Base-by-base conservation (phyloP, 495 filamentous ascomycete species). In the Rhypophila decipiens region DNA sequence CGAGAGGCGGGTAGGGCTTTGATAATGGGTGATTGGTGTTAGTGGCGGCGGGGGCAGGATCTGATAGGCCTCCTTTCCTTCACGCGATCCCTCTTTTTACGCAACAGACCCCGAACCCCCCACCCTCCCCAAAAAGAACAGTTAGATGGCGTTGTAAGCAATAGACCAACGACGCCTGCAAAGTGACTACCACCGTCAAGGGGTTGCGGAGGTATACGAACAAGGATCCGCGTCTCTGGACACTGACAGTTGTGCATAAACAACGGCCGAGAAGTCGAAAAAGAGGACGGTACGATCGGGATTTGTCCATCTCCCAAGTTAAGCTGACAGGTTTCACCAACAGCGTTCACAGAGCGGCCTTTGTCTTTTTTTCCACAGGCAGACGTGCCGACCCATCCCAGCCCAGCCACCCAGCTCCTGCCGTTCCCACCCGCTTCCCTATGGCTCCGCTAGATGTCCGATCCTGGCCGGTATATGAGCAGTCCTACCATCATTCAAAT, bases 211-310 rank as follows among this genome's bases (percentile, higher is more conserved):
- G 45, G 45, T 18, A 39, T 15, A 47, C 23, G 45, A 47, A 47
- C 44, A 13, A 46, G 44, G 45, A 46, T 40, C 21, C 24, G 15
- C 40, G 36, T 47, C 45, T 37, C 45, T 47, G 34, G 36, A 40
- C 22, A 37, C 45, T 47, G 23, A 47, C 36, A 47, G 17, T 21
- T 47, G 19, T 39, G 45, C 40, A 39, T 10, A 46, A 33, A 46
- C 31, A 46, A 46, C 44, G 44, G 44, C 44, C 38, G 44, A 39
- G 35, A 39, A 46, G 44, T 46, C 18, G 44, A 46, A 46, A 46
- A 33, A 35, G 44, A 46, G 44, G 44, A 46, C 19, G 21, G 34
- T 39, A 39, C 44, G 35, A 46, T 46, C 44, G 39, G 44, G 44
- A 39, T 46, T 39, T 18, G 29, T 46, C 44, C 34, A 46, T 46